Evolutionary conservation across 2,329 filamentous ascomycete species (phyloP).

Genomic region (Fusarium robinianum): DNA sequence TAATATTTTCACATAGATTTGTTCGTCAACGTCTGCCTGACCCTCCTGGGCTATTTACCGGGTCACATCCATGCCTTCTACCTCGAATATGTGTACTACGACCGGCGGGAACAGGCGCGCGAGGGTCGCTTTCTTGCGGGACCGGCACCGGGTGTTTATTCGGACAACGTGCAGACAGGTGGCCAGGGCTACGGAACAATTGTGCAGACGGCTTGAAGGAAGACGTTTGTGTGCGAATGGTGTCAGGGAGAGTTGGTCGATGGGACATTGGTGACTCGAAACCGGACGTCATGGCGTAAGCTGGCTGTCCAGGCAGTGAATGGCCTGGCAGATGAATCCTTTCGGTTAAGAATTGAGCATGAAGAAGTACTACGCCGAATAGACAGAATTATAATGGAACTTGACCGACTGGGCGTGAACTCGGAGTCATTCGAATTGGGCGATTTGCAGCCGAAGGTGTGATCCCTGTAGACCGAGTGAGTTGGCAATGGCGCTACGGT

Average conservation of each 20-base stretch:
- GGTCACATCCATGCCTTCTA: conserved; percentile 84
- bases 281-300: too few relatives aligned
- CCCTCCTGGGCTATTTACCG: conserved; percentile 72
- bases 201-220: conserved; percentile 32
- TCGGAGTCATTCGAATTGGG: too few relatives aligned
- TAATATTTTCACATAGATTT: conserved; percentile 53
- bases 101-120: conserved; percentile 66
- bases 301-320: not conserved
- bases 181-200: conserved; percentile 66
- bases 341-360: too few relatives aligned
- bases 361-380: too few relatives aligned
- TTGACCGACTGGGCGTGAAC: too few relatives aligned
- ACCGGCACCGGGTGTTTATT: conserved; percentile 72
- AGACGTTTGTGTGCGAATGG: not conserved
- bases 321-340: not conserved
- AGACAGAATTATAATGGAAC: too few relatives aligned
- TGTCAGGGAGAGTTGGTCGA: not conserved
- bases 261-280: too few relatives aligned
- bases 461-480: too few relatives aligned
- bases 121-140: conserved; percentile 58
- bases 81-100: conserved; percentile 80
- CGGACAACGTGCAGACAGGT: conserved; percentile 72
- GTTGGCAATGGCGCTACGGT: too few relatives aligned
- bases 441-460: too few relatives aligned
- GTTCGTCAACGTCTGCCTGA: conserved; percentile 69